Base-by-base conservation (phyloP, 2,329 filamentous ascomycete genomes). In the Thelonectria rubi region DNA sequence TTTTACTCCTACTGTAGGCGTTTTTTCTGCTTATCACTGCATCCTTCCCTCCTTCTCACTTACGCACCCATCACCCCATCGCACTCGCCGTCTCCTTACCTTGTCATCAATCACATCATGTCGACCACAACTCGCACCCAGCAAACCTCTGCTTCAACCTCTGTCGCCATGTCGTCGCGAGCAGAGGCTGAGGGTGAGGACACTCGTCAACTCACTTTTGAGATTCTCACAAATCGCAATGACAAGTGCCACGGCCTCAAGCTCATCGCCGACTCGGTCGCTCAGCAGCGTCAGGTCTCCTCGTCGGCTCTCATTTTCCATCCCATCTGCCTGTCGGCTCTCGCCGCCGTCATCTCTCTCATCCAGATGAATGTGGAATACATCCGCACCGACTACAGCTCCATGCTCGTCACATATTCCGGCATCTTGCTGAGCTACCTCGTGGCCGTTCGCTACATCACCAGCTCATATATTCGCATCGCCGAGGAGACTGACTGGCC, bases 211-310 rank as follows among this genome's bases (percentile, higher is more conserved):
- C 84, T 93, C 59, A 83, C 83, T 39, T 87, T 90, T 53, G 84
- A 84, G 64, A 72, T 83, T 47, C 76, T 88, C 45, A 80, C 80
- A 40, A 69, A 70, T 42, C 78, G 85, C 48, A 73, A 79, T 46
- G 89, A 93, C 72, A 87, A 88, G 73, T 79, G 87, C 65, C 83
- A 87, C 58, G 90, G 89, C 12, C 81, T 97, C 56, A 85, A 85
- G 63, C 84, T 97, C 17, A 83, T 97, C 48, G 88, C 91, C 55
- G 92, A 95, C 78, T 92, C 89, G 66, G 87, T 96, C 58, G 91
- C 92, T 24, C 91, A 97, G 74, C 92, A 95, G 78, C 88, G 91
- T 55, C 89, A 93, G 74, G 76, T 84, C 5, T 88, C 91, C 8
- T 86, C 88, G 14, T 79, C 80, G 51, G 79, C 85, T 62, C 78